Evolutionary conservation across 495 filamentous ascomycete species (phyloP), one percentile per base, ranked within the genome.

Genomic region (Penicillium simplicissimum): DNA sequence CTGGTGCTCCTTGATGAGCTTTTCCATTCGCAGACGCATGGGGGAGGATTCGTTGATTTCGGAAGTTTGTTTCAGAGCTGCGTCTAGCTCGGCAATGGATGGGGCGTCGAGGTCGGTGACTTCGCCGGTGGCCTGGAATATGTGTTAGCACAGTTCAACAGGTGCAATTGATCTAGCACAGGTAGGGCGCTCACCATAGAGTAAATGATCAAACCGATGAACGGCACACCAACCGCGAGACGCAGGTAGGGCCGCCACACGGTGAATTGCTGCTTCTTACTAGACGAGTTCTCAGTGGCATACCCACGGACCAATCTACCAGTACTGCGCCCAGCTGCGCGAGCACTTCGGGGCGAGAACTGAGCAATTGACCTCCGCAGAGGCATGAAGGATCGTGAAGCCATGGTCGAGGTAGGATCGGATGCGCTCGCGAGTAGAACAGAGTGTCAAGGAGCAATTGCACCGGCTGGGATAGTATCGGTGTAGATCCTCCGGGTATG

Each of bases 1-100:
- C 71, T 99, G 95, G 64, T 97, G 89, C 57, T 90, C 84, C 72
- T 95, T 95, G 73, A 98, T 93, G 72, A 98, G 90, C 59, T 88
- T 84, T 75, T 98, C 96, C 95, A 98, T 98, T 40, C 93, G 91
- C 43, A 97, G 82, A 48, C 96, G 94, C 96, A 99, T 99, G 0
- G 96, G 93, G 9, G 92, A 96, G 64, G 82, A 77, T 40, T 87
- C 82, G 57, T 61, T 76, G 65, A 82, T 76, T 42, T 64, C 60
- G 34, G 75, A 71, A 55, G 78, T 73, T 59, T 74, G 65, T 53
- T 82, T 82, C 54, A 80, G 59, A 9, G 76, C 70, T 35, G 77
- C 75, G 58, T 82, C 79, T 49, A 82, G 65, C 57, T 82, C 79
- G 23, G 72, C 78, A 43, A 82, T 92, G 55, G 90, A 81, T 33